Conservation (phyloP, 2,329 filamentous ascomycete species). For the Dothidotthia symphoricarpi region DNA sequence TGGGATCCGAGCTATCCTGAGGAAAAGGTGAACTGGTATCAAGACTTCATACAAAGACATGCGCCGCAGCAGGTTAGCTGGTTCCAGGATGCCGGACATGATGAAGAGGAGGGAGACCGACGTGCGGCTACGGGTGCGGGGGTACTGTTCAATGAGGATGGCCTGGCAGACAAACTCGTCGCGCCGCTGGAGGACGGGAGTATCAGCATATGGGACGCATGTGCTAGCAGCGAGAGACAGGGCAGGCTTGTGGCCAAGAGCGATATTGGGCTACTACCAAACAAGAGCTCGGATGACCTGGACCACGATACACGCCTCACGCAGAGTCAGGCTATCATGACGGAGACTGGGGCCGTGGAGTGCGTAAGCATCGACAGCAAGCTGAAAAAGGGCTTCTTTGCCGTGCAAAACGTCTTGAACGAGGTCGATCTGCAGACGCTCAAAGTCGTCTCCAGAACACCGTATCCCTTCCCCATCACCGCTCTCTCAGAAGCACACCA, state of each 20-base stretch:
- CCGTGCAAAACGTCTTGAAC: conserved; percentile 71
- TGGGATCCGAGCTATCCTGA: conserved; percentile 77
- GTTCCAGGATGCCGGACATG: conserved; percentile 62
- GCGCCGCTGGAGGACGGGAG: conserved; percentile 83
- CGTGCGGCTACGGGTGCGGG: conserved; percentile 73
- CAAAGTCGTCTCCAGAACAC: conserved; percentile 64
- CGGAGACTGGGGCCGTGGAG: conserved; percentile 72
- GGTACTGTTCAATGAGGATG: conserved; percentile 56
- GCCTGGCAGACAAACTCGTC: conserved; percentile 61
- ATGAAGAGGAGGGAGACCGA: conserved; percentile 41
- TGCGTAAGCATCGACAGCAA: conserved; percentile 76
- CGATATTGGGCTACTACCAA: conserved; percentile 64
- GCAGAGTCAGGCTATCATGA: conserved; percentile 57
- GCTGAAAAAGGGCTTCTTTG: conserved; percentile 71
- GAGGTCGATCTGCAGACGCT: conserved; percentile 79
- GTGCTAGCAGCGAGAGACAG: conserved; percentile 54
- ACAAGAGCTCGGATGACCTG: conserved; percentile 46
- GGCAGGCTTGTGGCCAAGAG: conserved; percentile 68
- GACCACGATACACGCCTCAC: conserved; percentile 47
- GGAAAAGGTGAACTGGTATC: conserved; percentile 79
- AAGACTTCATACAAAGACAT: conserved; percentile 82
- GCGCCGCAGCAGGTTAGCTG: conserved; percentile 72
- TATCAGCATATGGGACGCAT: conserved; percentile 76
- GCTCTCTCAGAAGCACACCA: conserved; percentile 70
- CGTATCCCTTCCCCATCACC: conserved; percentile 79